phyloP scores from a whole-genome alignment of 179 eudicot species.

The Actinidia polygama region DNA sequence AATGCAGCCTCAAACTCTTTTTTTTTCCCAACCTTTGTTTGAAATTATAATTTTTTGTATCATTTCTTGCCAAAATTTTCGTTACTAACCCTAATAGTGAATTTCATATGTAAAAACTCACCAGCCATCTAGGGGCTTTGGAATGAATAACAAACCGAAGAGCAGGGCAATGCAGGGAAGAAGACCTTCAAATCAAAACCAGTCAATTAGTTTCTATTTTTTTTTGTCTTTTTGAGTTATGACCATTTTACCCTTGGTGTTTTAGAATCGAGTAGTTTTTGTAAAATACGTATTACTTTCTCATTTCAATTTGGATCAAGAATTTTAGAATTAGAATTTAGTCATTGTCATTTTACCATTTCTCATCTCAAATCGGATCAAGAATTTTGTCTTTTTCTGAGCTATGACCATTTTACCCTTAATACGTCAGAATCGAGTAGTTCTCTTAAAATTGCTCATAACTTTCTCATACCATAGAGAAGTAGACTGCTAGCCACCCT shows the following conservation, averaged over 20 bases:
- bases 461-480: constrained; percentile 49
- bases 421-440: not conserved
- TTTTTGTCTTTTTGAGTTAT: not conserved
- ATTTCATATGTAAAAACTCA: constrained; percentile 16
- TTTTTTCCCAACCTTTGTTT: constrained; percentile 63
- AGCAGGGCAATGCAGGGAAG: constrained; percentile 68
- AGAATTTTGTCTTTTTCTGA: too few species aligned
- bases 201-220: not conserved
- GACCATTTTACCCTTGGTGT: not conserved
- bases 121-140: constrained; percentile 96
- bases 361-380: constrained; percentile 1
- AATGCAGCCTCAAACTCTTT: constrained; percentile 57
- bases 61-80: not conserved
- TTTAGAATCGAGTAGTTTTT: not conserved
- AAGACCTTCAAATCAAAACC: constrained; percentile 50
- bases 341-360: too few species aligned
- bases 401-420: not conserved
- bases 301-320: constrained; percentile 3
- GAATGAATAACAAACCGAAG: constrained; percentile 73
- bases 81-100: not conserved
- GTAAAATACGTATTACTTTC: not conserved
- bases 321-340: too few species aligned
- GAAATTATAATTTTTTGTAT: not conserved
- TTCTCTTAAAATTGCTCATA: not conserved
- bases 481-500: constrained; percentile 83